Percentiles rank a stretch among this genome's conserved stretches.
phyloP scores from a whole-genome alignment of 2,329 filamentous ascomycete genomes.

The Lanzia echinophila region DNA sequence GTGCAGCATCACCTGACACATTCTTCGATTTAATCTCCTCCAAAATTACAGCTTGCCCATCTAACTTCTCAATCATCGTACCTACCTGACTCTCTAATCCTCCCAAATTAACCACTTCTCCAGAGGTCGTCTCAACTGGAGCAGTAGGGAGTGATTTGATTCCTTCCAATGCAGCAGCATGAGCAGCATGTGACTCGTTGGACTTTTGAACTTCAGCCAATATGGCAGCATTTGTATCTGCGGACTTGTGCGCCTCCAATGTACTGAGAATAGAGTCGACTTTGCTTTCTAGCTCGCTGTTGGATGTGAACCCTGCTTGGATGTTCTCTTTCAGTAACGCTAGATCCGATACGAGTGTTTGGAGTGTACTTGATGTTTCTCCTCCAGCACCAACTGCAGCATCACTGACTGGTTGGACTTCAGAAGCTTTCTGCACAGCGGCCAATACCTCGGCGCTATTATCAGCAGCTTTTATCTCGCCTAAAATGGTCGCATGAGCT shows the following conservation, averaged over 20 bases:
- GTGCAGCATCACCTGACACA: not conserved
- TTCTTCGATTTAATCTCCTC: slow-evolving; percentile 8
- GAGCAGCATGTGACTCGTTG: slow-evolving; percentile 11
- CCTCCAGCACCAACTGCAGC: not conserved
- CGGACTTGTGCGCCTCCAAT: slow-evolving; percentile 18
- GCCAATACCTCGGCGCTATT: slow-evolving; percentile 20
- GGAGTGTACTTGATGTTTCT: slow-evolving; percentile 7
- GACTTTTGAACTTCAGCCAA: slow-evolving; percentile 14
- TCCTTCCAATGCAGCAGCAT: slow-evolving; percentile 12
- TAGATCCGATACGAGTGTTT: slow-evolving; percentile 16
- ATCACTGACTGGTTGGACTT: not conserved
- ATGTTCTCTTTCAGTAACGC: slow-evolving; percentile 21
- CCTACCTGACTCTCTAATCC: slow-evolving; percentile 10
- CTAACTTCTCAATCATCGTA: slow-evolving; percentile 1
- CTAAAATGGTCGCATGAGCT: slow-evolving; percentile 15
- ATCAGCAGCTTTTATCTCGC: slow-evolving; percentile 18
- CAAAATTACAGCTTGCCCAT: slow-evolving; percentile 5
- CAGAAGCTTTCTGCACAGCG: slow-evolving; percentile 19
- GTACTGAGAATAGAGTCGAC: slow-evolving; percentile 20
- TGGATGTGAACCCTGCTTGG: slow-evolving; percentile 17
- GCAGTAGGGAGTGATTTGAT: slow-evolving; percentile 6
- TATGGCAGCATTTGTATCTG: slow-evolving; percentile 14
- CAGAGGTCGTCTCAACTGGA: not conserved
- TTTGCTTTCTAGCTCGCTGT: slow-evolving; percentile 19
- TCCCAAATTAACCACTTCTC: not conserved